Evolutionary conservation across 2,329 filamentous ascomycete species (phyloP).

Genomic region (Escovopsis sp.): DNA sequence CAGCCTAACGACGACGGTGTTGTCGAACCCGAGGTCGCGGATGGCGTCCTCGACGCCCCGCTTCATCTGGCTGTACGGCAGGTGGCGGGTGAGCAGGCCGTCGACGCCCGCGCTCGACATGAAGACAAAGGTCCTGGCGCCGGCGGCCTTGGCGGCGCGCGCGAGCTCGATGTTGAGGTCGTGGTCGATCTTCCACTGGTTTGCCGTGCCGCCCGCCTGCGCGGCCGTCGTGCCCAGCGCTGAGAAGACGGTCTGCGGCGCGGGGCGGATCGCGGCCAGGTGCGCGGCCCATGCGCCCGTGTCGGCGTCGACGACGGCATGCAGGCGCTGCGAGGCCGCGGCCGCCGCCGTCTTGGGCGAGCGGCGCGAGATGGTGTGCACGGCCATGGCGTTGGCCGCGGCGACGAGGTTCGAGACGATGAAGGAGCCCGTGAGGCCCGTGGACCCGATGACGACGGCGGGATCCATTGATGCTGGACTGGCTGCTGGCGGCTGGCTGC

Average conservation of each 20-base stretch:
- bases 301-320: slow-evolving; percentile 48
- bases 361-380: slow-evolving; percentile 54
- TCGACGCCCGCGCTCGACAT: slow-evolving; percentile 45
- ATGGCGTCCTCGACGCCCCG: slow-evolving; percentile 71
- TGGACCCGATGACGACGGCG: slow-evolving; percentile 46
- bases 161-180: slow-evolving; percentile 74
- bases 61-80: slow-evolving; percentile 59
- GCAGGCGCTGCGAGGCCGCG: slow-evolving; percentile 42
- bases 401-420: slow-evolving; percentile 55
- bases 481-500: too few species aligned
- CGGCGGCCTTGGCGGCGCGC: slow-evolving; percentile 55
- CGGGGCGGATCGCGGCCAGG: slow-evolving; percentile 39
- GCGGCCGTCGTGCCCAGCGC: slow-evolving; percentile 67
- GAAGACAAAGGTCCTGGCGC: slow-evolving; percentile 62
- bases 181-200: slow-evolving; percentile 78
- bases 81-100: slow-evolving; percentile 23
- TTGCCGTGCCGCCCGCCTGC: slow-evolving; percentile 58
- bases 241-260: slow-evolving; percentile 56
- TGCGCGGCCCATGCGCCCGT: slow-evolving; percentile 51
- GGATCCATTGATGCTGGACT: neutral
- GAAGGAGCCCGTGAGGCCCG: slow-evolving; percentile 55
- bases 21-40: slow-evolving; percentile 57
- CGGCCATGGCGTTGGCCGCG: slow-evolving; percentile 33
- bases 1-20: slow-evolving; percentile 59
- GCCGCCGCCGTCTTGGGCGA: slow-evolving; percentile 27